Percentiles rank a stretch among this genome's conserved stretches.
Evolutionary conservation across 768 basidiomycete genomes (phyloP).

Genomic region (Hygrophorus pudorinus): DNA sequence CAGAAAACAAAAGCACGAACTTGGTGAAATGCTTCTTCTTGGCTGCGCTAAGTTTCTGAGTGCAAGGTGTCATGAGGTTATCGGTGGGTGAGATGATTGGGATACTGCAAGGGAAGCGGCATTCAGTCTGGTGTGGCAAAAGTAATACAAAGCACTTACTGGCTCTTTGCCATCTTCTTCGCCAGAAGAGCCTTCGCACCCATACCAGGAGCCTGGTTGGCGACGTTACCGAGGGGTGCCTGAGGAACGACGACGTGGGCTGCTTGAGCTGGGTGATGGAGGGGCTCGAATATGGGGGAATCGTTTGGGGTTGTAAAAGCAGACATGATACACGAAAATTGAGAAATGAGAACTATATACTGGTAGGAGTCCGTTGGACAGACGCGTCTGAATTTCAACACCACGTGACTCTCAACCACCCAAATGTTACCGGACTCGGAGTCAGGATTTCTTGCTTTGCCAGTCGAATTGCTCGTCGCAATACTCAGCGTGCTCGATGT

Average conservation of each 20-base stretch:
- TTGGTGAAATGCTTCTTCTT: conserved; percentile 92
- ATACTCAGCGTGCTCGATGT: neutral
- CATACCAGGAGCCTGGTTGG: conserved; percentile 55
- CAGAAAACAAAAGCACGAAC: conserved; percentile 33
- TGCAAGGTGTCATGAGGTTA: conserved; percentile 86
- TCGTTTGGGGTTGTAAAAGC: conserved; percentile 53
- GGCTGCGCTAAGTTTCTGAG: conserved; percentile 82
- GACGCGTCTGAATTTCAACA: too few species aligned
- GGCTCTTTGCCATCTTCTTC: conserved; percentile 85
- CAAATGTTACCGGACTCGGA: too few species aligned
- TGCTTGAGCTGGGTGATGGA: conserved; percentile 79
- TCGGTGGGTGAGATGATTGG: conserved; percentile 91
- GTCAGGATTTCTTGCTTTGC: neutral
- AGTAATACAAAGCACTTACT: conserved; percentile 40
- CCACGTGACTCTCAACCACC: too few species aligned
- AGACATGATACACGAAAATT: conserved; percentile 30
- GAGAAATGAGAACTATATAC: neutral
- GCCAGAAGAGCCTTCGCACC: conserved; percentile 88
- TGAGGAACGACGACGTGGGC: conserved; percentile 72
- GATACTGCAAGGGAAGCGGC: conserved; percentile 43
- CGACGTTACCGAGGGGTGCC: conserved; percentile 65
- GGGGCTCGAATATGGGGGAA: conserved; percentile 69
- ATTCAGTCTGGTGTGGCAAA: neutral
- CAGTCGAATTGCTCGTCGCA: neutral
- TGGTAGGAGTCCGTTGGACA: too few species aligned